phyloP scores from a whole-genome alignment of 1,139 yeast genomes.

The Kodamaea suecica region DNA sequence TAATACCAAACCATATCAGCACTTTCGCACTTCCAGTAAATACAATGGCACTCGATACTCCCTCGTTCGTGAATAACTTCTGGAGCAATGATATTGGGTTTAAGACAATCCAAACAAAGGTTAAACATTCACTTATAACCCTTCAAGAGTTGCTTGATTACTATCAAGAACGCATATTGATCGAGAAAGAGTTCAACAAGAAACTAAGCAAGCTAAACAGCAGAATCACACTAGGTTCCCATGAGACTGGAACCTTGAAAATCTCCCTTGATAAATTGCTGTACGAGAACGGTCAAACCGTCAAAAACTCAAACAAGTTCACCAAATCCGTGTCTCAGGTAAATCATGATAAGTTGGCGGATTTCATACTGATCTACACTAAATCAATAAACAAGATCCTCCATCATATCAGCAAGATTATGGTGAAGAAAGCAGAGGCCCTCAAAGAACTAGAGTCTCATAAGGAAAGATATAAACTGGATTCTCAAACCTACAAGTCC shows the following conservation, averaged over 20 bases:
- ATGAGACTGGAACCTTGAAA: slow-evolving; percentile 59
- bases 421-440: slow-evolving; percentile 25
- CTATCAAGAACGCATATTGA: slow-evolving; percentile 49
- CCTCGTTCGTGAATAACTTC: slow-evolving; percentile 46
- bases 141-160: slow-evolving; percentile 43
- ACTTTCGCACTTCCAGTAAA: too few relatives aligned
- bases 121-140: slow-evolving; percentile 43
- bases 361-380: slow-evolving; percentile 30
- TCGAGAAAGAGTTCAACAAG: slow-evolving; percentile 73
- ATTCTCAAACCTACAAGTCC: slow-evolving; percentile 58
- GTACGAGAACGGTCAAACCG: slow-evolving; percentile 46
- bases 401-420: slow-evolving; percentile 38
- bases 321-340: slow-evolving; percentile 28
- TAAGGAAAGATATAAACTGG: slow-evolving; percentile 56
- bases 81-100: slow-evolving; percentile 56
- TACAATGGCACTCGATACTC: slow-evolving; percentile 10
- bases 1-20: not conserved
- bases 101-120: slow-evolving; percentile 42
- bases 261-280: slow-evolving; percentile 58
- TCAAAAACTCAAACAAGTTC: slow-evolving; percentile 32
- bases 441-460: slow-evolving; percentile 36
- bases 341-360: slow-evolving; percentile 34
- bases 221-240: slow-evolving; percentile 47
- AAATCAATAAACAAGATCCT: slow-evolving; percentile 34
- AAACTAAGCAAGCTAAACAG: slow-evolving; percentile 49